phyloP scores from a whole-genome alignment of 1,139 yeast species.

The Taiozyma sp. region DNA sequence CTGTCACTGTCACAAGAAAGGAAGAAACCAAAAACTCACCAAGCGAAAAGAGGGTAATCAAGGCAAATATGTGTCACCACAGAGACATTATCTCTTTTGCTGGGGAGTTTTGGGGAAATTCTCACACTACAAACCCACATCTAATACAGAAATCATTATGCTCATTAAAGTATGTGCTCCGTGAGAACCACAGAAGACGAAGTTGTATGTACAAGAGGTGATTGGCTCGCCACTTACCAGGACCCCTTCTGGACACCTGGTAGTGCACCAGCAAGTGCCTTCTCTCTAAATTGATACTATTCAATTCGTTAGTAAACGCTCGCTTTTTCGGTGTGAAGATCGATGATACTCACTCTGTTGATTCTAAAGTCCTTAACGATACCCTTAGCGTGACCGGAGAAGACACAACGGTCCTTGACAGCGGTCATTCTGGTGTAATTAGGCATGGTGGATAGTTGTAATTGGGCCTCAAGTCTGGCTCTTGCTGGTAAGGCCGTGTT shows the following conservation, averaged over 20 bases:
- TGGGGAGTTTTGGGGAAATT: no score
- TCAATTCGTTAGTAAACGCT: neutral
- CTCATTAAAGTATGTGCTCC: neutral
- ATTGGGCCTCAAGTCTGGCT: slow-evolving; percentile 88
- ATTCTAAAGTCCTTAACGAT: slow-evolving; percentile 79
- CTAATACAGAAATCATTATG: neutral
- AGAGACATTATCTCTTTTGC: no score
- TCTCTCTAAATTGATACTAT: slow-evolving; percentile 72
- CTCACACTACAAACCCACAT: neutral
- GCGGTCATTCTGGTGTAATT: slow-evolving; percentile 78
- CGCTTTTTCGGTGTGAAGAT: neutral
- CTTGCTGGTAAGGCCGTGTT: slow-evolving; percentile 85
- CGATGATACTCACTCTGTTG: slow-evolving; percentile 42
- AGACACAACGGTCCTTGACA: slow-evolving; percentile 82
- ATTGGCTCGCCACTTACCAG: slow-evolving; percentile 76
- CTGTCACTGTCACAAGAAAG: no score
- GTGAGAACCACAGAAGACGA: neutral
- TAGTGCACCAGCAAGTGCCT: slow-evolving; percentile 81
- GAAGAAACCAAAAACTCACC: no score
- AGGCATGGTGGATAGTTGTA: slow-evolving; percentile 88
- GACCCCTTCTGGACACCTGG: slow-evolving; percentile 96
- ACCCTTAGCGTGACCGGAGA: slow-evolving; percentile 80
- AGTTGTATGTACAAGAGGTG: neutral
- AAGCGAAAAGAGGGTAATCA: no score
- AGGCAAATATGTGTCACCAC: no score